A percentile compares a stretch with the other conserved stretches of the same genome.
phyloP scores from a whole-genome alignment of 2,329 filamentous ascomycete species.

The Didymella keratinophila region DNA sequence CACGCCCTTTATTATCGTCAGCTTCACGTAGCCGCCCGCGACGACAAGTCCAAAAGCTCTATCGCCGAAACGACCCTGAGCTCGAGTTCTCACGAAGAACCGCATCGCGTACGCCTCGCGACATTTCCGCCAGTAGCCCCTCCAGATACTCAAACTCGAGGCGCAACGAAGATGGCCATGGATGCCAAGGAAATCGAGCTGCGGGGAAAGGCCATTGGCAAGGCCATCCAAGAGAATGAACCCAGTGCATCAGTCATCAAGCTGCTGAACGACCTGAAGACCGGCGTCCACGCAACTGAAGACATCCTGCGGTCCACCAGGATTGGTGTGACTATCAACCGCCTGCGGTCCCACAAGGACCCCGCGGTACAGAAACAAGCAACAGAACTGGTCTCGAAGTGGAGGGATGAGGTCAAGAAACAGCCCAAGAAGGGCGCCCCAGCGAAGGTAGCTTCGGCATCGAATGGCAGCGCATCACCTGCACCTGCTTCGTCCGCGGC shows the following conservation, averaged over 20 bases:
- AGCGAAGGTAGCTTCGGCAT: slow-evolving; percentile 29
- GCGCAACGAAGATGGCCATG: slow-evolving; percentile 59
- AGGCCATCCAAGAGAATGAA: slow-evolving; percentile 78
- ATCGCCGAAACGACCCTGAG: slow-evolving; percentile 20
- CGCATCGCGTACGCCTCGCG: slow-evolving; percentile 6
- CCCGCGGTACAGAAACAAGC: slow-evolving; percentile 75
- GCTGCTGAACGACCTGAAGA: slow-evolving; percentile 80
- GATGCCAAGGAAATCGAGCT: slow-evolving; percentile 82
- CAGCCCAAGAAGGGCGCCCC: slow-evolving; percentile 44
- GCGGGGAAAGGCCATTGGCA: slow-evolving; percentile 79
- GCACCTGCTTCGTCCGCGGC: slow-evolving; percentile 50
- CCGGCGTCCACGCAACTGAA: slow-evolving; percentile 83
- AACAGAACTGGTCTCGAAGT: slow-evolving; percentile 83
- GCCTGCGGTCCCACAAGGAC: slow-evolving; percentile 81
- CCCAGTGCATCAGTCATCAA: slow-evolving; percentile 74
- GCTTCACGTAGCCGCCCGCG: neutral
- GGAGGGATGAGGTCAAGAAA: slow-evolving; percentile 79
- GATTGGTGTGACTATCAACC: slow-evolving; percentile 89
- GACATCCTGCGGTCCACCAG: slow-evolving; percentile 90
- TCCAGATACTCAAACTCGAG: neutral
- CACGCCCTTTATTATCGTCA: slow-evolving; percentile 9
- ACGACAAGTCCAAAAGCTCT: neutral
- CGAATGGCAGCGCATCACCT: slow-evolving; percentile 42
- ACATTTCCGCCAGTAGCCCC: slow-evolving; percentile 1
- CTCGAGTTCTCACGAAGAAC: slow-evolving; percentile 7